These are phyloP conservation scores for Paraconiothyrium sp. DNA, from an alignment of 2,329 filamentous ascomycete genomes.

Conservation along the genomic window DNA sequence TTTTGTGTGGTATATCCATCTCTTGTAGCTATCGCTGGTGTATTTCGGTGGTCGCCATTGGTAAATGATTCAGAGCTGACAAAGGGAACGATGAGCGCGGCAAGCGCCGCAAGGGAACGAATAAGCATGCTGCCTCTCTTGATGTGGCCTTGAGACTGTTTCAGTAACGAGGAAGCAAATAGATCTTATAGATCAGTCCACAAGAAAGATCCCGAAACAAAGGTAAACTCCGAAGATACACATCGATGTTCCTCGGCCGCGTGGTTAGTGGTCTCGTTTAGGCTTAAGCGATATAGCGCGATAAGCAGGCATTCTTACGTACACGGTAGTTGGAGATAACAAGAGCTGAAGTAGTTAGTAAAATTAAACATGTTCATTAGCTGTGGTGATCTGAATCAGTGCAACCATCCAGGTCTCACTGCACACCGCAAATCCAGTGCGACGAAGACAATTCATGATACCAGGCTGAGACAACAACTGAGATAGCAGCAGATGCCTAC, in stretches of 20 bases:
- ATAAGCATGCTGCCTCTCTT: slow-evolving; percentile 1
- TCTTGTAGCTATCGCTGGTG: neutral
- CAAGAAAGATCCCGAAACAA: neutral
- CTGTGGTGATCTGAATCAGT: neutral
- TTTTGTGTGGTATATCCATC: slow-evolving; percentile 42
- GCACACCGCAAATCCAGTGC: neutral
- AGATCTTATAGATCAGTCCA: neutral
- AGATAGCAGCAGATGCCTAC: neutral
- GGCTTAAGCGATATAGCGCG: neutral
- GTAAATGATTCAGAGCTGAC: neutral
- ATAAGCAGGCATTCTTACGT: slow-evolving; percentile 1
- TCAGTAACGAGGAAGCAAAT: neutral
- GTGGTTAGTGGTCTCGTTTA: neutral
- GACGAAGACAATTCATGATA: neutral
- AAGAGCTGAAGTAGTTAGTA: neutral
- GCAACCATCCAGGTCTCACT: neutral
- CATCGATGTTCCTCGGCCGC: neutral
- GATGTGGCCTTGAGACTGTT: no score
- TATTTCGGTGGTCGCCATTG: neutral
- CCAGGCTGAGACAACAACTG: neutral
- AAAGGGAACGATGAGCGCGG: slow-evolving; percentile 4
- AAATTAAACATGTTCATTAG: neutral
- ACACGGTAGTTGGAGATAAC: neutral
- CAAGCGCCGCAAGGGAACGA: neutral
- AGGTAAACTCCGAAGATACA: neutral